Conservation (phyloP, 768 basidiomycete genomes). For the Pleurotus pulmonarius region DNA sequence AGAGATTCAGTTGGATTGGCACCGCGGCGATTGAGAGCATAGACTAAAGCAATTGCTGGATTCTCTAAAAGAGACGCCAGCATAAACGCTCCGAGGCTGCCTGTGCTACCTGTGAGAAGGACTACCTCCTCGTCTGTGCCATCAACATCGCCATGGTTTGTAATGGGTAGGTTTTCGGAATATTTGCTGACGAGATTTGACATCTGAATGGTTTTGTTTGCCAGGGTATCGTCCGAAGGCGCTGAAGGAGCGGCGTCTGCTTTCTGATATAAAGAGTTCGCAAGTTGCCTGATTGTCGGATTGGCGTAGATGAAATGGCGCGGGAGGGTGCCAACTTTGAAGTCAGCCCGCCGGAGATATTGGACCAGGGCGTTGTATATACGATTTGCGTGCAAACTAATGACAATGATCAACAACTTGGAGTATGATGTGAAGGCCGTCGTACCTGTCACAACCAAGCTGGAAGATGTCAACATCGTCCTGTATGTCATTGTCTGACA, state of each 20-base stretch:
- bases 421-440: background rate
- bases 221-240: slow-evolving; percentile 6
- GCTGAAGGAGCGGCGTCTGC: background rate
- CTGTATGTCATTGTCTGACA: slow-evolving; percentile 1
- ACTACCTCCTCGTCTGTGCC: slow-evolving; percentile 17
- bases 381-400: slow-evolving; percentile 27
- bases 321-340: slow-evolving; percentile 3
- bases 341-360: slow-evolving; percentile 12
- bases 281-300: slow-evolving; percentile 16
- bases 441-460: slow-evolving; percentile 30
- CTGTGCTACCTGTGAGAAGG: slow-evolving; percentile 33
- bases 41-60: slow-evolving; percentile 22
- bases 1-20: too few species aligned
- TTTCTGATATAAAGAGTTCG: slow-evolving; percentile 2
- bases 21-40: slow-evolving; percentile 28
- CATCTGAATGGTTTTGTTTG: slow-evolving; percentile 14
- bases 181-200: slow-evolving; percentile 21
- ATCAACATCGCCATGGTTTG: background rate
- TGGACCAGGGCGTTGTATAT: slow-evolving; percentile 30
- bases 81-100: slow-evolving; percentile 28
- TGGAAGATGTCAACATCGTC: slow-evolving; percentile 28
- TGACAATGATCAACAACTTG: too few species aligned
- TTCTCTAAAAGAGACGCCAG: slow-evolving; percentile 24
- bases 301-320: slow-evolving; percentile 16
- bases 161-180: slow-evolving; percentile 9